A percentile compares a stretch with the other conserved stretches of the same genome.
phyloP scores from a whole-genome alignment of 345 rosid genomes.

The Brassica juncea region DNA sequence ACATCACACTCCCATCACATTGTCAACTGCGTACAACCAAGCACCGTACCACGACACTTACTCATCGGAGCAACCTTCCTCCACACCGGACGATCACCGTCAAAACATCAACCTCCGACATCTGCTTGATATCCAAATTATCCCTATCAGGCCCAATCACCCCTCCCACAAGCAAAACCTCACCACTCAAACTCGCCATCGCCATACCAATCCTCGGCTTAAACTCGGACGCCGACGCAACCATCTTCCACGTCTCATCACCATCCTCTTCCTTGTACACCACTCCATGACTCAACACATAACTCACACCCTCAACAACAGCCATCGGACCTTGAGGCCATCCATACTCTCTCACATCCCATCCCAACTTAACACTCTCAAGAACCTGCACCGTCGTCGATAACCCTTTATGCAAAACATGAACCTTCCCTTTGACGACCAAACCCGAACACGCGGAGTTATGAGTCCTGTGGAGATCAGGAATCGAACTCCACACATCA shows the following conservation, averaged over 20 bases:
- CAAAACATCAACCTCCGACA: slow-evolving; percentile 68
- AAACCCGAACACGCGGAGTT: slow-evolving; percentile 91
- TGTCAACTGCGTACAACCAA: slow-evolving; percentile 78
- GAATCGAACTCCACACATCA: slow-evolving; percentile 75
- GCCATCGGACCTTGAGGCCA: slow-evolving; percentile 94
- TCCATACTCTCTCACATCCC: slow-evolving; percentile 76
- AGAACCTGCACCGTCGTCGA: slow-evolving; percentile 75
- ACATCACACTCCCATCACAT: slow-evolving; percentile 43
- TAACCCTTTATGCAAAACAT: slow-evolving; percentile 88
- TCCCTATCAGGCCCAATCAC: slow-evolving; percentile 95
- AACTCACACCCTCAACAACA: slow-evolving; percentile 63
- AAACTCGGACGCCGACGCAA: slow-evolving; percentile 77
- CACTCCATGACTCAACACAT: slow-evolving; percentile 69
- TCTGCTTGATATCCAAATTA: slow-evolving; percentile 65
- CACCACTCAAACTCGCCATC: slow-evolving; percentile 73
- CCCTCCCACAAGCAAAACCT: slow-evolving; percentile 81
- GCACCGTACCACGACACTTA: slow-evolving; percentile 70
- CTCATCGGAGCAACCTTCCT: slow-evolving; percentile 79
- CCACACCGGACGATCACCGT: slow-evolving; percentile 70
- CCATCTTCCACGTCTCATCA: slow-evolving; percentile 48
- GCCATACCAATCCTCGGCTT: slow-evolving; percentile 81
- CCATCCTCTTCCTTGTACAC: slow-evolving; percentile 54
- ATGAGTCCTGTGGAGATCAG: slow-evolving; percentile 83
- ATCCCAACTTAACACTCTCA: slow-evolving; percentile 57
- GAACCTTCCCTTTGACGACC: slow-evolving; percentile 67